These are phyloP conservation scores for Rugonectria rugulosa DNA, from an alignment of 2,329 filamentous ascomycete species.

Conservation along the genomic window DNA sequence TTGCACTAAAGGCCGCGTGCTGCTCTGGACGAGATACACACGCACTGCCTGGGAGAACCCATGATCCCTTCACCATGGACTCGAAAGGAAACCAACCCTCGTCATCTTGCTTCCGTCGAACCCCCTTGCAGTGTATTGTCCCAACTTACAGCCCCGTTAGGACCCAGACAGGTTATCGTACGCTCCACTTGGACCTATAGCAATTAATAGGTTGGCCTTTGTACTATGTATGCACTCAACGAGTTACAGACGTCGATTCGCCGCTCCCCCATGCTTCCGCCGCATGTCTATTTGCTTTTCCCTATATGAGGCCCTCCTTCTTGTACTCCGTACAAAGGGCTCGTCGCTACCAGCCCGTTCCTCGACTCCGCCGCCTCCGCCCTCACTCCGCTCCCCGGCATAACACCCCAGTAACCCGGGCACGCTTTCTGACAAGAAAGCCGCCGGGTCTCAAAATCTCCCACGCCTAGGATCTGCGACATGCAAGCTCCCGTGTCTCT, in stretches of 20 bases:
- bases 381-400: constrained; percentile 22
- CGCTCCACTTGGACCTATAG: not conserved
- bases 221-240: not conserved
- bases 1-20: constrained; percentile 8
- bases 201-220: not conserved
- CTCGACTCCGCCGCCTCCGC: constrained; percentile 17
- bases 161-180: not conserved
- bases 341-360: constrained; percentile 17
- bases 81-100: constrained; percentile 11
- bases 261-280: not conserved
- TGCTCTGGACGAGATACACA: too few species aligned
- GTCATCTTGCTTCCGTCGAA: not conserved
- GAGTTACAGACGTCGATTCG: not conserved
- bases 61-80: constrained; percentile 27
- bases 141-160: not conserved
- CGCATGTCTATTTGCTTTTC: not conserved
- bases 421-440: constrained; percentile 20
- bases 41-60: too few species aligned
- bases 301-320: constrained; percentile 13
- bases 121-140: not conserved
- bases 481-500: constrained; percentile 36
- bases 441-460: constrained; percentile 18
- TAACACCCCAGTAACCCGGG: constrained; percentile 16
- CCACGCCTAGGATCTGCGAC: constrained; percentile 25
- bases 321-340: too few species aligned